Base-by-base conservation (phyloP, 2,329 filamentous ascomycete genomes). In the Arachnopeziza araneosa region DNA sequence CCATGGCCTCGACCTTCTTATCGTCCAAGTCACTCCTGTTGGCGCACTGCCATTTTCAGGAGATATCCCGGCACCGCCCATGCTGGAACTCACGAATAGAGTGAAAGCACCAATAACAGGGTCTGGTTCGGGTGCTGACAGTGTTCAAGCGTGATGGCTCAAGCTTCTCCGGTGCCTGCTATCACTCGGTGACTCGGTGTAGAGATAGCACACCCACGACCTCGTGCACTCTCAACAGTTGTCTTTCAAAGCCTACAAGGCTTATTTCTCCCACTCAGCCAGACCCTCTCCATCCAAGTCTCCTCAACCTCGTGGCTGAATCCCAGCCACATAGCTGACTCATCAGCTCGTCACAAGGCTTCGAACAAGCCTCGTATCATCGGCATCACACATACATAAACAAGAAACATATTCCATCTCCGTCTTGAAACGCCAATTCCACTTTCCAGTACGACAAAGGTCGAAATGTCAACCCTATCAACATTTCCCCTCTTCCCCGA, bases 401-500 rank as follows among this genome's bases (percentile, higher is more conserved):
- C 48, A 50, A n/a, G 19, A n/a, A n/a, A 50, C 48, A 4, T 50
- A 4, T 14, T 14, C 48, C 48, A 14, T 52, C 8, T 23, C 50
- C 14, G 12, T 22, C 21, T 8, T 4, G 9, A 30, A 30, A 24
- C 50, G 4, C 19, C 50, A 17, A 23, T 14, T 23, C 10, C 2
- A 22, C 24, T 52, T 4, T n/a, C 10, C 50, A 52, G 4, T 8
- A 52, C 50, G 10, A 22, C 21, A 52, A 24, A 52, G 7, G 4
- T 2, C 9, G 17, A n/a, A 9, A 52, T 52, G 24, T 4, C 24
- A 4, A 21, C 21, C 50, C 21, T 22, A 17, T 22, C 52, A n/a
- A 55, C 49, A 17, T 63, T 63, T 30, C 8, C 51, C 4, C 51
- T 60, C 17, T 71, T 71, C 56, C 19, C 53, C 7, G 53, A 32